Evolutionary conservation across 2,329 filamentous ascomycete species (phyloP).

Genomic region (Colletotrichum viniferum): DNA sequence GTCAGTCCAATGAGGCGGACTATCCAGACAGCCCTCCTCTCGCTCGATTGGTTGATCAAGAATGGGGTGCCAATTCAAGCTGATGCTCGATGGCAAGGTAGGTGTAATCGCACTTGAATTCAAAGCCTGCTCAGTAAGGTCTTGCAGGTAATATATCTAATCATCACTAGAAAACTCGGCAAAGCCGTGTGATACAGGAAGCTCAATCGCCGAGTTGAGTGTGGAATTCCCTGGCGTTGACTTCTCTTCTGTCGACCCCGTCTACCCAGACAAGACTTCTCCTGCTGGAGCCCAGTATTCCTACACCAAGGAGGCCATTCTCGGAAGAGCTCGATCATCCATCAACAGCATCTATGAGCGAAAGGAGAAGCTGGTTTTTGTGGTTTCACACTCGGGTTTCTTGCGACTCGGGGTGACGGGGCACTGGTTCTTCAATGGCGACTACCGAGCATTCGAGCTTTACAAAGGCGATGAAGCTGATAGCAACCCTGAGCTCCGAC

Average conservation of each 20-base stretch:
- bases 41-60: conserved; percentile 62
- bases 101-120: not conserved
- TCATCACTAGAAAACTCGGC: conserved; percentile 51
- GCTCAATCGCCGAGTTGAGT: conserved; percentile 44
- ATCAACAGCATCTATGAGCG: conserved; percentile 55
- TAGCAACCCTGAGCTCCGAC: conserved; percentile 38
- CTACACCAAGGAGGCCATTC: conserved; percentile 55
- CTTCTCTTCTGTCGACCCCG: conserved; percentile 60
- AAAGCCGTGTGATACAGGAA: conserved; percentile 67
- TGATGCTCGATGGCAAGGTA: conserved; percentile 70
- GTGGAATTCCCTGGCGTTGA: conserved; percentile 60
- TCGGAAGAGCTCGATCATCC: conserved; percentile 57
- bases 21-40: conserved; percentile 65
- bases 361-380: conserved; percentile 65
- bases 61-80: conserved; percentile 58
- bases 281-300: conserved; percentile 51
- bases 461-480: conserved; percentile 27
- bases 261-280: conserved; percentile 67
- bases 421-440: conserved; percentile 63
- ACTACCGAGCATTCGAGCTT: conserved; percentile 69
- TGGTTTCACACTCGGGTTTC: conserved; percentile 70
- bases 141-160: conserved; percentile 59
- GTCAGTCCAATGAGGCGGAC: conserved; percentile 70
- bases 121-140: conserved; percentile 46
- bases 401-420: conserved; percentile 61